Evolutionary conservation across 169 alveolate species (phyloP), one percentile per base, ranked within the genome.

Genomic region (Plasmodium vinckei): DNA sequence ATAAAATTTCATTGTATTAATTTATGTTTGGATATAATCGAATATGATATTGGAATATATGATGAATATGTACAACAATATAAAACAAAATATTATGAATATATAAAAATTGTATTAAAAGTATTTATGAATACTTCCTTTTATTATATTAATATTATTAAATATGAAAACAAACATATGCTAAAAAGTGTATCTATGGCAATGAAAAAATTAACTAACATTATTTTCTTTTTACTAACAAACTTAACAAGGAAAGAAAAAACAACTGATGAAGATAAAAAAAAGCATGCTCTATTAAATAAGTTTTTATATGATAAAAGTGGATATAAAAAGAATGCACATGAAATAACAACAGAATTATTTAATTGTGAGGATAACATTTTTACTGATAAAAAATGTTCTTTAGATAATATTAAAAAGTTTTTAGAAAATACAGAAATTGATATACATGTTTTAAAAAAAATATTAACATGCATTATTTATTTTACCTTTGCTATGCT

Each of bases 401-500:
- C 73, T 1, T 49, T 69, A 51, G 69, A 64, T 61, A 42, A 67
- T 59, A 47, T 79, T 15, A 64, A 79, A 47, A 79, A 64, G 6
- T 79, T 79, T 15, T 65, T 79, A 5, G 82, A 79, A 67, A 79
- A 79, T 12, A 79, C 68, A 1, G 89, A 79, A 79, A 79, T 79
- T 3, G 89, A 79, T 47, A 79, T 79, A 6, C 63, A 53, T 27
- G 89, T 79, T 9, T 56, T 79, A 39, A 79, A 79, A 53, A 79
- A 79, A 59, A 67, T 79, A 10, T 61, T 79, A 21, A 79, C 89
- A 13, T 79, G 89, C 19, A 72, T 67, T 12, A 79, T 79, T 9
- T 79, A 79, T 47, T 79, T 79, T 70, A 79, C 89, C 21, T 79
- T 67, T 60, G 89, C 89, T 25, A 79, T 79, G 84, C 23, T 79